Evolutionary conservation across 1,284 basidiomycete species (phyloP), one percentile per base, ranked within the genome.

Genomic region (Apiotrichum gracile): DNA sequence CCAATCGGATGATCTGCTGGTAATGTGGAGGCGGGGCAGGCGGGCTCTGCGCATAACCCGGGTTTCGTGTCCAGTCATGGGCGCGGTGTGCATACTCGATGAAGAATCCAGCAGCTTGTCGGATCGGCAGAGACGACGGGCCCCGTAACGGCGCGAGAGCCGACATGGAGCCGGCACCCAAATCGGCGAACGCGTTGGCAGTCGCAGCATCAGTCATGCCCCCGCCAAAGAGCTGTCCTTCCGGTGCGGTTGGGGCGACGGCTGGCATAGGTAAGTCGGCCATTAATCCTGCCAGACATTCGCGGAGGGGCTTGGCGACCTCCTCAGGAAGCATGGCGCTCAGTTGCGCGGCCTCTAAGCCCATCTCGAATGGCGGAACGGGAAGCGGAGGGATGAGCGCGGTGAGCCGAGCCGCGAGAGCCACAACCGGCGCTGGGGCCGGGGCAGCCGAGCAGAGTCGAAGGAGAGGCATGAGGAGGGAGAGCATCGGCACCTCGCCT

Each of bases 311-410:
- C 25, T 48, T 51, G 21, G 57, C 55, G 4, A 73, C 49, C 1
- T 61, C 61, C 31, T 72, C 69, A 0, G 71, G 69, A 4, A 71
- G 54, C 5, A 45, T 24, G 12, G 61, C 57, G 21, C 66, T 46
- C 3, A 73, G 51, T 35, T 62, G 58, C 9, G 69, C 66, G 2
- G 65, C 69, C 52, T 71, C 69, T 4, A 73, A 58, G 3, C 69
- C 70, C 5, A 68, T 62, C 41, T 70, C 69, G 38, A 73, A 63
- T 0, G 70, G 64, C 1, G 71, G 70, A 6, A 67, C 63, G 4
- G 71, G 71, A 24, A 69, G 65, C 0, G 67, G 61, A 14, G 64
- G 54, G 22, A 73, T 57, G 4, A 66, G 35, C 1, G 57, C 47
- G 0, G 71, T 51, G 2, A 70, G 25, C 9, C 62, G 61, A 10